Percentiles rank a stretch among this genome's conserved stretches.
These are phyloP conservation scores for Amanita jacksonii DNA, from an alignment of 768 basidiomycete genomes.

Conservation along the genomic window DNA sequence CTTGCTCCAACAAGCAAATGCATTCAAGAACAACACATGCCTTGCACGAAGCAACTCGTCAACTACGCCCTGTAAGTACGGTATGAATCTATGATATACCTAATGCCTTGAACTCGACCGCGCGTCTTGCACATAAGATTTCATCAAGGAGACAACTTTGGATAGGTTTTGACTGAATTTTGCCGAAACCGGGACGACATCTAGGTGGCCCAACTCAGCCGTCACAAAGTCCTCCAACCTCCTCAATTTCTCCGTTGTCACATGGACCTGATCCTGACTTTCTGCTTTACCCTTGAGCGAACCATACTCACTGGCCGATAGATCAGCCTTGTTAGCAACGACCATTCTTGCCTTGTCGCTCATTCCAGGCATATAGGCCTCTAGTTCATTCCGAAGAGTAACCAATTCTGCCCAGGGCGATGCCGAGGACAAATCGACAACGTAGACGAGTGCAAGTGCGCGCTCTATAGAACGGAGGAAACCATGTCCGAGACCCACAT, in stretches of 20 bases:
- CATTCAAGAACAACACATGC: too few relatives aligned
- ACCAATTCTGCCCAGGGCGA: constrained; percentile 58
- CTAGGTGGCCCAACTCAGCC: constrained; percentile 39
- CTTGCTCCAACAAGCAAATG: too few relatives aligned
- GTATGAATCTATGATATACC: neutral
- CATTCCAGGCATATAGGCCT: constrained; percentile 73
- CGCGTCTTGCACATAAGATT: constrained; percentile 47
- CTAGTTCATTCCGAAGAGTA: constrained; percentile 72
- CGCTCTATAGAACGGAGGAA: constrained; percentile 93
- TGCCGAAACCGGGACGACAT: constrained; percentile 77
- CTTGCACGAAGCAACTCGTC: too few relatives aligned
- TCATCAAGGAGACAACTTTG: constrained; percentile 59
- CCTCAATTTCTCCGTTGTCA: constrained; percentile 47
- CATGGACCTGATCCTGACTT: constrained; percentile 23
- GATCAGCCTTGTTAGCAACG: constrained; percentile 92
- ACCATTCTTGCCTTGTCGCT: constrained; percentile 71
- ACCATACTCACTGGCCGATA: constrained; percentile 28
- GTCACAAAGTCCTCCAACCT: constrained; percentile 49
- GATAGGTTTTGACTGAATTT: constrained; percentile 79
- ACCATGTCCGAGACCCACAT: constrained; percentile 88
- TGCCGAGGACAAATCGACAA: constrained; percentile 71
- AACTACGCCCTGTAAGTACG: too few relatives aligned
- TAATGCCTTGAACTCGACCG: constrained; percentile 11
- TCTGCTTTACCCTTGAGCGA: constrained; percentile 38
- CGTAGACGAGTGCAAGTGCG: constrained; percentile 82